Percentiles rank a stretch among this genome's conserved stretches.
Evolutionary conservation across 1,139 yeast genomes (phyloP).

Genomic region (Taphrina communis): DNA sequence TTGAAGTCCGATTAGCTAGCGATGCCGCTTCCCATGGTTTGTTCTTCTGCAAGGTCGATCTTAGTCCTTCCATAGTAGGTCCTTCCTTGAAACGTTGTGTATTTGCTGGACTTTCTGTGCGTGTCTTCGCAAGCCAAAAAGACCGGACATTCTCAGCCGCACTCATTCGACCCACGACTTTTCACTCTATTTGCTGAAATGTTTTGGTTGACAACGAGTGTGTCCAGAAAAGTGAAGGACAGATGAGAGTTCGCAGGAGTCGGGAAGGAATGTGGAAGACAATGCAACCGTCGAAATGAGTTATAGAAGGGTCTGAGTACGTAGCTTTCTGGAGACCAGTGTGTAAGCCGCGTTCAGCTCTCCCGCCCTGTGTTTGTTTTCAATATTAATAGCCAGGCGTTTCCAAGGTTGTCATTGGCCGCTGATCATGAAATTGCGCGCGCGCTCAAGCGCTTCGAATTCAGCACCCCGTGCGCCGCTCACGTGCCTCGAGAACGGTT

Average conservation of each 20-base stretch:
- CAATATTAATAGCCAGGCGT: conserved; percentile 5
- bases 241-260: not conserved
- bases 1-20: not conserved
- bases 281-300: not conserved
- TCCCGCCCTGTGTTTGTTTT: conserved; percentile 4
- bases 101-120: conserved; percentile 12
- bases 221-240: too few species aligned
- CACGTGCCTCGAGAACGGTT: conserved; percentile 5
- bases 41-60: conserved; percentile 23
- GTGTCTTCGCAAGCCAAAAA: conserved; percentile 32
- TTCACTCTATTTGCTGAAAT: not conserved
- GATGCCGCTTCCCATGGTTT: not conserved
- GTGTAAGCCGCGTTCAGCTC: not conserved
- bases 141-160: conserved; percentile 33
- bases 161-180: conserved; percentile 1
- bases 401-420: conserved; percentile 1
- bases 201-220: too few species aligned
- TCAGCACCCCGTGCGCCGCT: not conserved
- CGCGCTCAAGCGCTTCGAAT: not conserved
- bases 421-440: conserved; percentile 3
- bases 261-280: not conserved
- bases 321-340: conserved; percentile 1
- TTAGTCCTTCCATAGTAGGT: conserved; percentile 33
- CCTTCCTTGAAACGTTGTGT: conserved; percentile 18
- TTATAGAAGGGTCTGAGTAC: conserved; percentile 1